Conservation (phyloP, 2,329 filamentous ascomycete genomes). For the Xylariales sp. region DNA sequence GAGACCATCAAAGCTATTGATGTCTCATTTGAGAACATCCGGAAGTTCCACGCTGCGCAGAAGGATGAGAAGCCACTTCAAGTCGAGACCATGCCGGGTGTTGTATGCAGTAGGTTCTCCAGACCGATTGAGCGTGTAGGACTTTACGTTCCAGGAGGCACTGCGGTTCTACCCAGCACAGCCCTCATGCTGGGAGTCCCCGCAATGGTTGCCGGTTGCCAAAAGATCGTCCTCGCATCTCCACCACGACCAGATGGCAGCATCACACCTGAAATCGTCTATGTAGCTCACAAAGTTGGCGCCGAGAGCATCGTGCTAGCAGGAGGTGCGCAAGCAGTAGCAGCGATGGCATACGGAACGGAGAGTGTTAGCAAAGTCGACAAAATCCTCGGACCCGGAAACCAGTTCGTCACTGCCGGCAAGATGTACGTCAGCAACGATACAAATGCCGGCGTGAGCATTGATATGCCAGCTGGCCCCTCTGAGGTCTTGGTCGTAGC, state of each 20-base stretch:
- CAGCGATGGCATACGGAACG: conserved; percentile 95
- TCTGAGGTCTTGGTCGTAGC: conserved; percentile 96
- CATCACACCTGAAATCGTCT: conserved; percentile 94
- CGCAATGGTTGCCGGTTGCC: conserved; percentile 94
- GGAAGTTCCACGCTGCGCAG: conserved; percentile 89
- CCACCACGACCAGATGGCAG: conserved; percentile 86
- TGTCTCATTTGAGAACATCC: conserved; percentile 88
- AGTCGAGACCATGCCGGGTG: conserved; percentile 97
- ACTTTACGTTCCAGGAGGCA: conserved; percentile 91
- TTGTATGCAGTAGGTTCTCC: conserved; percentile 88
- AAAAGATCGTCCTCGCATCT: conserved; percentile 89
- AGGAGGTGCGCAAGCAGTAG: conserved; percentile 91
- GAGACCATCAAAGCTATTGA: conserved; percentile 94
- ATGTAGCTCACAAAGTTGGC: conserved; percentile 93
- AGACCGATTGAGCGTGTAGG: conserved; percentile 94
- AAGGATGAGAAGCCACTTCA: conserved; percentile 74
- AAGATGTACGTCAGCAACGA: conserved; percentile 99
- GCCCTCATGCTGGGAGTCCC: conserved; percentile 97
- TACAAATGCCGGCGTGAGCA: conserved; percentile 88
- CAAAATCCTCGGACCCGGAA: conserved; percentile 96
- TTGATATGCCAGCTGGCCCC: conserved; percentile 97
- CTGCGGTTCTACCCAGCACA: conserved; percentile 93
- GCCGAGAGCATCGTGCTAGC: conserved; percentile 94
- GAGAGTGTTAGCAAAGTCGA: conserved; percentile 94
- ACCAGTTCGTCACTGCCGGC: conserved; percentile 96